phyloP scores from a whole-genome alignment of 2,329 filamentous ascomycete genomes.

The Fusarium nelsonii region DNA sequence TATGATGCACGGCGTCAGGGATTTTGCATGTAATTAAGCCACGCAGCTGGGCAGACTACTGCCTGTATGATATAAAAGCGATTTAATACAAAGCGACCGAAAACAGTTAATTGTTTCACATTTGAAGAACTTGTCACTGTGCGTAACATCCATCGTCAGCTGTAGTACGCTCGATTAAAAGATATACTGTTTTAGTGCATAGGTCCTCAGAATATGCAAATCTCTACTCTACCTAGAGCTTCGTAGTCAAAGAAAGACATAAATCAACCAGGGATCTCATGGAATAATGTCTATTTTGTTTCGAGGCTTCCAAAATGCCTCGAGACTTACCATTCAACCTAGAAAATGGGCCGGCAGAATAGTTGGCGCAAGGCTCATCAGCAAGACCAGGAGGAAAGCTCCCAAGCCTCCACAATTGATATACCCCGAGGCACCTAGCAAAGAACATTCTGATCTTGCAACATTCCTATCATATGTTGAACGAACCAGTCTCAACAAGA shows the following conservation, averaged over 20 bases:
- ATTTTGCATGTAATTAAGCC: constrained; percentile 4
- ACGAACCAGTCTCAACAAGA: constrained; percentile 65
- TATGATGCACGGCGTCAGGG: constrained; percentile 29
- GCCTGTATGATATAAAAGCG: constrained; percentile 3
- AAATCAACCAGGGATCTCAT: constrained; percentile 9
- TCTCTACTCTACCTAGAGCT: neutral
- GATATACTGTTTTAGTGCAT: constrained; percentile 37
- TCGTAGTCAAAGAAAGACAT: neutral
- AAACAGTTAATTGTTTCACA: neutral
- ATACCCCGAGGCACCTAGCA: constrained; percentile 61
- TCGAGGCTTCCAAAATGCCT: constrained; percentile 15
- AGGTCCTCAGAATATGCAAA: neutral
- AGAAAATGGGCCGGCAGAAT: neutral
- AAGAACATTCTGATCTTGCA: constrained; percentile 71
- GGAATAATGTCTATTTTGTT: constrained; percentile 32
- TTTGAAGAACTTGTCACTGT: neutral
- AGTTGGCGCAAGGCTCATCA: constrained; percentile 19
- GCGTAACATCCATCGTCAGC: no score
- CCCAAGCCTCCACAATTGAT: constrained; percentile 36
- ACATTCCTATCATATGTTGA: constrained; percentile 75
- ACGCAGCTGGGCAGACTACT: neutral
- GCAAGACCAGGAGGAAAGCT: constrained; percentile 8
- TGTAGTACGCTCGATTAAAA: constrained; percentile 4
- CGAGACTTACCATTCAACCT: neutral
- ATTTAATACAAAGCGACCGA: constrained; percentile 9